Evolutionary conservation across 257 asterid genomes (phyloP), one percentile per base, ranked within the genome.

Genomic region (Striga asiatica): DNA sequence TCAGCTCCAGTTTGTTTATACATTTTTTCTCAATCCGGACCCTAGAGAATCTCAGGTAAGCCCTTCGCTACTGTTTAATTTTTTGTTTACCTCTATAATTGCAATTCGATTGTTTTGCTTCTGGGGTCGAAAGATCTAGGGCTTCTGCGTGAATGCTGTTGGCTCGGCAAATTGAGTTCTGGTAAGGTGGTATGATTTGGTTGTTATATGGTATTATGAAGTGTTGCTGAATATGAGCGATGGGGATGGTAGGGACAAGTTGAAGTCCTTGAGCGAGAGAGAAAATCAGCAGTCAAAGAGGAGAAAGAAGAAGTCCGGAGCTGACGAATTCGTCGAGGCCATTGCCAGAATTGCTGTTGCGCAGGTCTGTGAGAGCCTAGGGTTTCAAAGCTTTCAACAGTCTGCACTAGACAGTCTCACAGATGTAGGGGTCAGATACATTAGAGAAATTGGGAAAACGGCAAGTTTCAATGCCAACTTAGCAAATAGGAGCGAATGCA

Each of bases 381-480:
- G 97, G 65, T 89, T 77, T 74, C 97, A 89, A 69, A 68, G 86
- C 67, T 69, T 82, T 64, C 92, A 85, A 28, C 81, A 69, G 67
- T 76, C 80, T 52, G 89, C 95, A 13, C 60, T 89, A 78, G 83
- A 79, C 67, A 54, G 64, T 35, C 76, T 89, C 0, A 75, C 94
- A 6, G 87, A 79, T 76, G 82, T 85, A 11, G 92, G 85, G 2
- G 81, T 79, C 39, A 71, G 94, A 65, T 82, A 85, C 60, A 66
- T 82, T 61, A 64, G 56, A 35, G 87, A 80, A 34, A 29, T 85
- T 8, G 80, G 80, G 76, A 91, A 65, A 76, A 65, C 50, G 25
- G 80, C 94, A 3, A 65, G 52, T 61, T 64, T 58, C 22, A 56
- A 57, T 60, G 94, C 95, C 1, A 75, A 77, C 74, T 78, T 64